Base-by-base conservation (phyloP, 2,329 filamentous ascomycete species). In the Orbilia javanica region DNA sequence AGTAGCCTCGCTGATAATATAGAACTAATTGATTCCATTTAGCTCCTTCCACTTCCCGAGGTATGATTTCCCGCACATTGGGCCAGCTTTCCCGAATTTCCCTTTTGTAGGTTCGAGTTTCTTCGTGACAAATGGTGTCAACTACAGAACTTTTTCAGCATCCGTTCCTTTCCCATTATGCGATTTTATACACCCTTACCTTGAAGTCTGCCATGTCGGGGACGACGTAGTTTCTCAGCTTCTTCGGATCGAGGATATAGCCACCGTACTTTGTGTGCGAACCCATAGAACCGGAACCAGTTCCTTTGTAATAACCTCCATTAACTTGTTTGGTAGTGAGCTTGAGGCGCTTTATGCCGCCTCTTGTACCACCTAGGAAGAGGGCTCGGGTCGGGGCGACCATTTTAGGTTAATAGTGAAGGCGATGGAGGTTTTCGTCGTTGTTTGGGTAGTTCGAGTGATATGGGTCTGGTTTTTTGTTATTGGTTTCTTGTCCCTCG, bases 291-390 rank as follows among this genome's bases (percentile, higher is more conserved):
- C 96, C 96, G 0, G 93, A 91, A 55, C 94, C 88, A 82, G 92
- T 97, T 83, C 96, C 96, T 88, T 98, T 98, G 90, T 99, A 99
- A 89, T 91, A 99, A 81, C 94, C 95, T 83, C 93, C 93, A 84
- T 92, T 92, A 84, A 95, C 91, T 85, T 96, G 91, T 86, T 99
- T 99, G 81, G 95, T 97, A 11, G 93, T 97, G 83, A 99, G 89
- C 66, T 88, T 88, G 75, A 94, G 87, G 83, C 95, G 93, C 85
- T 90, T 89, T 82, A 93, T 88, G 73, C 89, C 88, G 83, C 31
- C 42, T 29, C 39, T 78, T 4, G 74, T 78, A 46, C 74, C 74
- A n/a, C 74, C 67, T 4, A 90, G 87, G 81, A 88, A 88, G 82
- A 97, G 90, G 80, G 86, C 84, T 82, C 89, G 87, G 15, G 92